Percentiles rank a stretch among this genome's conserved stretches.
phyloP scores from a whole-genome alignment of 2,329 filamentous ascomycete genomes.

The Fusarium sp. region DNA sequence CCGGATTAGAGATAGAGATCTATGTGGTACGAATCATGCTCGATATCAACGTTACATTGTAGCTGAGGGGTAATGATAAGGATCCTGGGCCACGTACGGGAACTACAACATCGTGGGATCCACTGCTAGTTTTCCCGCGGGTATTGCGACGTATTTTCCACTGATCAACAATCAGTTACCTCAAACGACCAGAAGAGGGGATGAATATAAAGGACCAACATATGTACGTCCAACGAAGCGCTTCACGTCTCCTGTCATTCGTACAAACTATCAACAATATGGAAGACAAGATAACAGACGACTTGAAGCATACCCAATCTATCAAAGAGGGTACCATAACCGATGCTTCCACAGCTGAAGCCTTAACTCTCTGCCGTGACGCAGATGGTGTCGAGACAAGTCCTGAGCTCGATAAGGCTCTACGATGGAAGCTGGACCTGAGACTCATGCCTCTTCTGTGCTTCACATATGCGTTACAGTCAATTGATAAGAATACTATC shows the following conservation, averaged over 20 bases:
- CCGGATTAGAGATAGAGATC: too few relatives aligned
- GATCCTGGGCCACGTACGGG: not conserved
- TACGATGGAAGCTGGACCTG: slow-evolving; percentile 1
- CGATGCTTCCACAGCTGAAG: not conserved
- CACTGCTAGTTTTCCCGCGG: not conserved
- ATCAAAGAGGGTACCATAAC: not conserved
- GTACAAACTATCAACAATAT: not conserved
- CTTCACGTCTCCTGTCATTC: too few relatives aligned
- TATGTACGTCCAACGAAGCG: accelerated
- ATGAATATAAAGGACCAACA: not conserved
- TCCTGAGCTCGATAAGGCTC: not conserved
- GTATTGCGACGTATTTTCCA: not conserved
- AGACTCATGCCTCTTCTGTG: not conserved
- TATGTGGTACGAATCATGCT: not conserved
- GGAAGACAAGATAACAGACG: not conserved
- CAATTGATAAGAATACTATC: slow-evolving; percentile 6
- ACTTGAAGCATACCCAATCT: not conserved
- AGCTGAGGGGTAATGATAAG: not conserved
- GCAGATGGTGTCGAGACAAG: not conserved
- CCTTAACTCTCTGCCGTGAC: not conserved
- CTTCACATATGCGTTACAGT: not conserved
- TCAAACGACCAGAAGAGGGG: accelerated
- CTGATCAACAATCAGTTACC: not conserved
- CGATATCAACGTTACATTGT: not conserved
- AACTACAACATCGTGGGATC: not conserved